Evolutionary conservation across 176 grass and related monocot species (phyloP).

Genomic region (Zea luxurians): DNA sequence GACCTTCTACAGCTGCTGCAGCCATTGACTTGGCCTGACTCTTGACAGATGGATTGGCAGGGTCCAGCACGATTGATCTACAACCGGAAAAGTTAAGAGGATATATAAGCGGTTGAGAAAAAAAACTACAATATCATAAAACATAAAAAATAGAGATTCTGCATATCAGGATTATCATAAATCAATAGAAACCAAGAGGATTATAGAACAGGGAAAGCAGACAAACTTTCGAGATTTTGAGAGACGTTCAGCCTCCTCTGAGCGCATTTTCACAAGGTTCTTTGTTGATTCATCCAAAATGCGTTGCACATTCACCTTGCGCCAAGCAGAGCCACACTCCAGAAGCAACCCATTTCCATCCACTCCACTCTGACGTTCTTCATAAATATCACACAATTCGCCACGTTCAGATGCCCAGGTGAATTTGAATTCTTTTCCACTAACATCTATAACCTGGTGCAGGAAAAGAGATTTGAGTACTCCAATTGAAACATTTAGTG

Average conservation of each 20-base stretch:
- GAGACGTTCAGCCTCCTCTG: constrained; percentile 86
- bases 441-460: constrained; percentile 83
- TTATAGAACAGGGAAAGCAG: constrained; percentile 51
- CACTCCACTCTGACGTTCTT: constrained; percentile 74
- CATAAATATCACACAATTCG: constrained; percentile 96
- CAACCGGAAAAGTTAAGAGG: constrained; percentile 32
- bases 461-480: constrained; percentile 33
- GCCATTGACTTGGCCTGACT: constrained; percentile 94
- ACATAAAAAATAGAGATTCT: not conserved
- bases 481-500: not conserved
- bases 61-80: constrained; percentile 91
- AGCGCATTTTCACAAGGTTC: constrained; percentile 93
- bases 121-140: constrained; percentile 23
- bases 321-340: constrained; percentile 81
- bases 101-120: not conserved
- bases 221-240: constrained; percentile 94
- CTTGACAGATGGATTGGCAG: constrained; percentile 93
- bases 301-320: constrained; percentile 91
- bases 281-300: constrained; percentile 96
- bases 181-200: constrained; percentile 34
- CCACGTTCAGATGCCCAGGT: constrained; percentile 67
- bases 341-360: constrained; percentile 82
- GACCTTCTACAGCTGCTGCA: constrained; percentile 85
- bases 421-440: constrained; percentile 90
- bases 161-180: constrained; percentile 26